Percentiles rank a stretch among this genome's conserved stretches.
These are phyloP conservation scores for Cryptosporidium tyzzeri DNA, from an alignment of 169 alveolate genomes.

Conservation along the genomic window DNA sequence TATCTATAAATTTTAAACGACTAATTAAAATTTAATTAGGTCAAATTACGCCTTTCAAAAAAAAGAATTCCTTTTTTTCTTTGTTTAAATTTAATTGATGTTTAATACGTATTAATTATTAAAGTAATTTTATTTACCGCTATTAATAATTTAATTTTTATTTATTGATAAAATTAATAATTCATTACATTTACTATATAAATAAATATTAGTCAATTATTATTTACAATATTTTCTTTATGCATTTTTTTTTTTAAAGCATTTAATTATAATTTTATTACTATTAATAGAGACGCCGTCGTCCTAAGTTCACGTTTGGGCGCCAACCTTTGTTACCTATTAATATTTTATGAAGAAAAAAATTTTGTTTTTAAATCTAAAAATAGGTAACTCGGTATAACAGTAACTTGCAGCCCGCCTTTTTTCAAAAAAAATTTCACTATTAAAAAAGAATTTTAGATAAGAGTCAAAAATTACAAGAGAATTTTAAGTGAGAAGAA, in stretches of 20 bases:
- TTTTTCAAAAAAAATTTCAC: background rate
- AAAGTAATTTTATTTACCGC: background rate
- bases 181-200: background rate
- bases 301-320: conserved; percentile 35
- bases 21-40: conserved; percentile 15
- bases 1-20: conserved; percentile 1
- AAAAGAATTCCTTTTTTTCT: background rate
- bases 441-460: background rate
- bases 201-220: background rate
- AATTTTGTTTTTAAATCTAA: conserved; percentile 4
- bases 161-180: background rate
- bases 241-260: background rate
- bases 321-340: background rate
- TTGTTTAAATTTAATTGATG: background rate
- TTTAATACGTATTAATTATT: background rate
- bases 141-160: background rate
- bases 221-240: background rate
- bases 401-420: background rate
- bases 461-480: conserved; percentile 9
- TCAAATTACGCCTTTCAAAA: background rate
- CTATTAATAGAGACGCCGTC: conserved; percentile 74
- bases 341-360: background rate
- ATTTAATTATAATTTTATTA: background rate
- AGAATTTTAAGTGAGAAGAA: background rate
- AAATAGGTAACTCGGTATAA: conserved; percentile 4